Evolutionary conservation across 2,329 filamentous ascomycete genomes (phyloP).

Genomic region (Hirsutella minnesotensis): DNA sequence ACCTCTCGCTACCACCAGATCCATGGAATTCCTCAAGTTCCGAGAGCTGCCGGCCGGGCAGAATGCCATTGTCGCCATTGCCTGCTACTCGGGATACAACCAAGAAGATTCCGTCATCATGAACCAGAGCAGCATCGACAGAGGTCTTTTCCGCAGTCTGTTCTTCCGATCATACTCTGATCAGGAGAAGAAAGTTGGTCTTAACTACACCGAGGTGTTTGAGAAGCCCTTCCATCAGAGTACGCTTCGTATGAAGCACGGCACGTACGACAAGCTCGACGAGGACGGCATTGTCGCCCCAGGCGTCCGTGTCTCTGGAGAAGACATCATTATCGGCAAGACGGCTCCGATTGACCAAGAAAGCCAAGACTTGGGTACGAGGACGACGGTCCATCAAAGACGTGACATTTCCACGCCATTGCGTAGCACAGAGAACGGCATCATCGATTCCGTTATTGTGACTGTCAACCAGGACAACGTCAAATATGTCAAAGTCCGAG

Average conservation of each 20-base stretch:
- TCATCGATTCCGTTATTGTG: constrained; percentile 84
- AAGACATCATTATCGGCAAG: constrained; percentile 98
- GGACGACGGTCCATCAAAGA: constrained; percentile 82
- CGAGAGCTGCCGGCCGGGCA: constrained; percentile 92
- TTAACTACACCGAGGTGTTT: constrained; percentile 85
- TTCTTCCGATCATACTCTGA: constrained; percentile 98
- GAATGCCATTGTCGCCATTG: constrained; percentile 96
- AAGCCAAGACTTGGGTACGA: constrained; percentile 83
- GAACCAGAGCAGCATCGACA: constrained; percentile 99
- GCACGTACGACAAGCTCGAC: constrained; percentile 94
- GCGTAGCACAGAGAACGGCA: constrained; percentile 91
- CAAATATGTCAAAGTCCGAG: constrained; percentile 93
- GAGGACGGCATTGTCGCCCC: constrained; percentile 92
- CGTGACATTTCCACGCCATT: constrained; percentile 92
- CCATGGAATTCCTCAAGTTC: constrained; percentile 99
- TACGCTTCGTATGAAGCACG: constrained; percentile 85
- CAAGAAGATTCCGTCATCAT: constrained; percentile 99
- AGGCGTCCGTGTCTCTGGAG: constrained; percentile 87
- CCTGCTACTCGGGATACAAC: constrained; percentile 96
- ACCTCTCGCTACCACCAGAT: constrained; percentile 85
- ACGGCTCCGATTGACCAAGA: constrained; percentile 90
- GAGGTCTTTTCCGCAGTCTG: constrained; percentile 90
- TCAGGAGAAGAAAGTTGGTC: constrained; percentile 89
- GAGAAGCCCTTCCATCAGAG: constrained; percentile 87
- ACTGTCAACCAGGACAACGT: constrained; percentile 92